phyloP scores from a whole-genome alignment of 2,329 filamentous ascomycete genomes.

The Golovinomyces cichoracearum region DNA sequence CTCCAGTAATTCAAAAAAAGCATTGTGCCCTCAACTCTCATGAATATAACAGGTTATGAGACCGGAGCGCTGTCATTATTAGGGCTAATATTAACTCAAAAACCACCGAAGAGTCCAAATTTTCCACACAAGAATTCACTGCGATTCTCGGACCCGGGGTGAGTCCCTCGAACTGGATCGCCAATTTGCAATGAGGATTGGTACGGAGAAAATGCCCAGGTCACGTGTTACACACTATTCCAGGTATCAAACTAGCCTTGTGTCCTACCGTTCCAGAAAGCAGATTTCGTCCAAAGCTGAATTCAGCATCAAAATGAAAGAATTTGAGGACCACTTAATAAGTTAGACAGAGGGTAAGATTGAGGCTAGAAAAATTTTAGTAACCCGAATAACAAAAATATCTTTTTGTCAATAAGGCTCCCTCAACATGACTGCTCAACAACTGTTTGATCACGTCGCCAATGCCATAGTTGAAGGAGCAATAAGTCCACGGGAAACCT shows the following conservation, averaged over 20 bases:
- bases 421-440: neutral
- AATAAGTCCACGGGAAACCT: neutral
- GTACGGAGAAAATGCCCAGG: neutral
- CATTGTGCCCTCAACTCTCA: neutral
- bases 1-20: too few relatives aligned
- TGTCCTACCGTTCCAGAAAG: neutral
- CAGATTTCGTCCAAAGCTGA: neutral
- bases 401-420: neutral
- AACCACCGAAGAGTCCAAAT: neutral
- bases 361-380: neutral
- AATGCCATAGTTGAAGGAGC: neutral
- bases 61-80: neutral
- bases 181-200: neutral
- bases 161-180: neutral
- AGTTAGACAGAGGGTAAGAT: neutral
- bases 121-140: neutral
- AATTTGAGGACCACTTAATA: neutral
- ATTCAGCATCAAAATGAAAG: neutral
- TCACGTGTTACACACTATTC: neutral
- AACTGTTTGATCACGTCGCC: neutral
- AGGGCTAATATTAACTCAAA: slow-evolving; percentile 1
- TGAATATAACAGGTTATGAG: neutral
- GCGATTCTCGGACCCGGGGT: neutral
- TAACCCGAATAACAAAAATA: neutral
- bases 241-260: neutral